These are phyloP conservation scores for Trametes versicolor DNA, from an alignment of 1,284 basidiomycete genomes.

Conservation along the genomic window DNA sequence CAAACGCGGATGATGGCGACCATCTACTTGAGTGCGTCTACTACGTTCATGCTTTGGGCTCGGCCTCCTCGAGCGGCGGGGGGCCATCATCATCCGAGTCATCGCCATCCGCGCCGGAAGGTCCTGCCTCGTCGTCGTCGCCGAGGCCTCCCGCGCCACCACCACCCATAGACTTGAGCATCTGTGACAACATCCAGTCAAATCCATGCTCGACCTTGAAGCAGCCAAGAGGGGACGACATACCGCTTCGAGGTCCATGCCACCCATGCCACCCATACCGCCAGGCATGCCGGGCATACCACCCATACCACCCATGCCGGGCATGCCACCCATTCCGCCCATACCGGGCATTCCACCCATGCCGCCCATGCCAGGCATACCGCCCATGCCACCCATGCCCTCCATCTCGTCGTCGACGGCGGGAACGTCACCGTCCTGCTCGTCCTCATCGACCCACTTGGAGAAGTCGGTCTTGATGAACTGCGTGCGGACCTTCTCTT, in stretches of 20 bases:
- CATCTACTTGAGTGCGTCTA: conserved; percentile 11
- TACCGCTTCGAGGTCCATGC: conserved; percentile 71
- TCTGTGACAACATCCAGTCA: conserved; percentile 48
- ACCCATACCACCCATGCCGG: conserved; percentile 32
- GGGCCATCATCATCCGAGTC: conserved; percentile 75
- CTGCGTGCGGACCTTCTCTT: conserved; percentile 82
- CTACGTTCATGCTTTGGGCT: conserved; percentile 45
- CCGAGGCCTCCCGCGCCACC: conserved; percentile 48
- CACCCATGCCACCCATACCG: conserved; percentile 27
- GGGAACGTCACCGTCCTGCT: conserved; percentile 75
- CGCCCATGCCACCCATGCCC: conserved; percentile 52
- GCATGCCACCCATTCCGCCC: conserved; percentile 58
- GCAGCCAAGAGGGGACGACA: conserved; percentile 17
- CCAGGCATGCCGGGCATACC: conserved; percentile 8
- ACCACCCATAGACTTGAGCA: conserved; percentile 71
- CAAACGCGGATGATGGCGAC: conserved; percentile 5
- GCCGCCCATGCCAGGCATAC: conserved; percentile 59
- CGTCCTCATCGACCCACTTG: conserved; percentile 96
- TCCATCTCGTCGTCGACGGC: conserved; percentile 56
- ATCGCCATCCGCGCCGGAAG: conserved; percentile 52
- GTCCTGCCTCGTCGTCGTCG: conserved; percentile 41
- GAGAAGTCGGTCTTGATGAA: conserved; percentile 93
- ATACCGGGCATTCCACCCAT: conserved; percentile 58
- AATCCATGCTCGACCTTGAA: conserved; percentile 3
- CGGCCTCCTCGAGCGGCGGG: conserved; percentile 78